Base-by-base conservation (phyloP, 768 basidiomycete species). In the Leccinum uliginosum region DNA sequence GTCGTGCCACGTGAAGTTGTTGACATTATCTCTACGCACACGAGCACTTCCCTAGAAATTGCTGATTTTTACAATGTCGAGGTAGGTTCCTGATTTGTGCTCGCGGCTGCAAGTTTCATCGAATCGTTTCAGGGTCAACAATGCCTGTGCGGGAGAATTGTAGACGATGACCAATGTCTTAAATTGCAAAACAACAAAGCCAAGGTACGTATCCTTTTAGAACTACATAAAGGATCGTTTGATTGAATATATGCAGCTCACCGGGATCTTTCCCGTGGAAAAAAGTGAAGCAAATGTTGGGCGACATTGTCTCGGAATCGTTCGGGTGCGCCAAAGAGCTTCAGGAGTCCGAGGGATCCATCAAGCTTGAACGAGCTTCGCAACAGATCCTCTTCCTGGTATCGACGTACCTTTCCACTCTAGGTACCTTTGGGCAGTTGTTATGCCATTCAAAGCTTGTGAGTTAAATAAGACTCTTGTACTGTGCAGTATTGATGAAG, bases 401-500 rank as follows among this genome's bases (percentile, higher is more conserved):
- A 97, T 99, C 65, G 97, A 98, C 65, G 97, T 99, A 1, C 97
- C 97, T 4, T 99, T 99, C 91, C 97, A 99, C 73, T 98, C 97
- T 4, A 89, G 95, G 58, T 99, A 98, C 74, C 83, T 99, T 35
- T 99, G 97, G 97, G 95, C 95, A 15, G 94, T 94, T 69, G 94
- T 97, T 26, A 81, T 96, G 86, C 92, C 94, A 11, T 96, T 97
- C 91, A 86, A 94, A 63, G 91, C 93, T 55, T 97, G 91, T 93
- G 68, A 75, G 90, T 82, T 23, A 50, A 24, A 32, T 10, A n/a
- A n/a, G n/a, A n/a, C 35, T 38, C 47, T 53, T 40, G 53, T 40
- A 52, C n/a, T 47, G 47, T 52, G 14, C 21, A 26, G 17, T 4
- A 27, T 45, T 58, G 27, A 62, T 34, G 6, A 27, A 14, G 21